Evolutionary conservation across 2,329 filamentous ascomycete genomes (phyloP), one percentile per base, ranked within the genome.

Genomic region (Diaporthe ampelina): DNA sequence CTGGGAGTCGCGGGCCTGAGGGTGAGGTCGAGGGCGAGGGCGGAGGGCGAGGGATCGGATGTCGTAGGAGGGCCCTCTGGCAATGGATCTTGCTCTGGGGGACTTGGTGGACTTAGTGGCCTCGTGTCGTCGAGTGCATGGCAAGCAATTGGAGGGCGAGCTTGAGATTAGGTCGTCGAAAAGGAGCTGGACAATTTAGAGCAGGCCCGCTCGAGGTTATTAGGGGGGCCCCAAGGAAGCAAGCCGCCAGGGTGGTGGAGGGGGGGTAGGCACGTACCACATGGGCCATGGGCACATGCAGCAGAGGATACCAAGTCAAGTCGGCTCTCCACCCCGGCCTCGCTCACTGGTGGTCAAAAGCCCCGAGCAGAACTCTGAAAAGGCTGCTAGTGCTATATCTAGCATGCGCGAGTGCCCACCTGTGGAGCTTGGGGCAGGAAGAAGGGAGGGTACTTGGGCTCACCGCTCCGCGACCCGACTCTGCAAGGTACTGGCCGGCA

Each of bases 141-240:
- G 57, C n/a, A 54, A 48, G 63, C 48, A 68, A 68, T 54, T 68
- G 63, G 63, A 68, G 32, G 63, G 32, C 63, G 9, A 29, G 63
- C 63, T 68, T 68, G 63, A 68, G 63, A 68, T 61, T 61, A 59
- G 70, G 70, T 63, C 57, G 70, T 72, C 57, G 61, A 74, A 74
- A 74, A 74, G 73, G 73, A 74, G 73, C 73, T 72, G 59, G 70
- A 63, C 69, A 72, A 68, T 74, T 72, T 74, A 73, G 57, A 72
- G 69, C 54, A 73, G 73, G 69, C 73, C 73, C 73, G 73, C 59
- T 67, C 63, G 54, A 71, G 65, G 67, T 58, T 59, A 68, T 72
- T 56, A 74, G 69, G 59, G 59, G 69, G 68, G 56, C 19, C 57
- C 45, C 45, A 54, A 43, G 69, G 69, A 72, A 72, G 57, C 59